Percentiles rank a stretch among this genome's conserved stretches.
Evolutionary conservation across 768 basidiomycete genomes (phyloP).

Genomic region (Coprinopsis sp.): DNA sequence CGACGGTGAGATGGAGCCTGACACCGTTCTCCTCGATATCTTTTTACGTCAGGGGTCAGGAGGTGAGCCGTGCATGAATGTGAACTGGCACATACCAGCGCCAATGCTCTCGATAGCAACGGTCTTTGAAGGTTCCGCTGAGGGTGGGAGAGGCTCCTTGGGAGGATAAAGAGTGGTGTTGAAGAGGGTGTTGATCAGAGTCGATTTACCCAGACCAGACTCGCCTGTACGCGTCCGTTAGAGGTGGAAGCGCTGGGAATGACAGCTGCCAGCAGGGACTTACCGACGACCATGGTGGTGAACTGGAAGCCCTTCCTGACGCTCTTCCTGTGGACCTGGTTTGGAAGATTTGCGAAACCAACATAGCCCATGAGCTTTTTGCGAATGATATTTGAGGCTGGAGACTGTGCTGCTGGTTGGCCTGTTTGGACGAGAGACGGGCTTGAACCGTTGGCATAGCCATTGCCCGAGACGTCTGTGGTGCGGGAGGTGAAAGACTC

Average conservation of each 20-base stretch:
- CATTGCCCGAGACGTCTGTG: constrained; percentile 58
- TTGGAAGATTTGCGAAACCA: constrained; percentile 96
- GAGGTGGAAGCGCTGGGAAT: constrained; percentile 11
- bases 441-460: constrained; percentile 56
- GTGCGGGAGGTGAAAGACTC: constrained; percentile 70
- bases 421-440: constrained; percentile 57
- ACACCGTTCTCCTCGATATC: constrained; percentile 99
- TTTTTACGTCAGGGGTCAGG: constrained; percentile 34
- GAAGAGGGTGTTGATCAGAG: constrained; percentile 98
- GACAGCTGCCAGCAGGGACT: constrained; percentile 35
- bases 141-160: constrained; percentile 79
- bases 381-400: constrained; percentile 53
- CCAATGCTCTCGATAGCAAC: constrained; percentile 98
- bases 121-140: constrained; percentile 84
- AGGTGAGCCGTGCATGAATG: constrained; percentile 20
- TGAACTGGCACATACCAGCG: constrained; percentile 64
- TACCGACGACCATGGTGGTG: constrained; percentile 98
- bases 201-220: constrained; percentile 98
- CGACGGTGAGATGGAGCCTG: constrained; percentile 93
- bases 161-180: constrained; percentile 92
- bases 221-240: constrained; percentile 58
- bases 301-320: constrained; percentile 99
- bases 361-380: constrained; percentile 96
- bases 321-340: constrained; percentile 99
- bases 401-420: constrained; percentile 29